A percentile compares a stretch with the other conserved stretches of the same genome.
Conservation (phyloP, 2,329 filamentous ascomycete genomes). For the Dothidotthia symphoricarpi region DNA sequence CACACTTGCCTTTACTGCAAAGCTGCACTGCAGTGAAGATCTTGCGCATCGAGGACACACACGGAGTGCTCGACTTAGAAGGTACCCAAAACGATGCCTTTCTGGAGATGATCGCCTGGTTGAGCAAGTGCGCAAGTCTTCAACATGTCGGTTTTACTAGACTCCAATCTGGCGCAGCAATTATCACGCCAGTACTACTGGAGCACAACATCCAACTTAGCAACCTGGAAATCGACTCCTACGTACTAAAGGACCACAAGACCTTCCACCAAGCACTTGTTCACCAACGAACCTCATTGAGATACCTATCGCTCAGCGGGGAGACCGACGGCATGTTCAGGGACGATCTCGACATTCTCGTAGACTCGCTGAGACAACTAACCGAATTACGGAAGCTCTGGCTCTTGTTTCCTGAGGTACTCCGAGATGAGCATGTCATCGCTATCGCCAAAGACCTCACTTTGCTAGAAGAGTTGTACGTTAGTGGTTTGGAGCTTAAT, state of each 20-base stretch:
- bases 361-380: conserved; percentile 54
- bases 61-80: conserved; percentile 49
- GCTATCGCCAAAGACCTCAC: conserved; percentile 48
- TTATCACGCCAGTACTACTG: conserved; percentile 52
- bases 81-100: conserved; percentile 54
- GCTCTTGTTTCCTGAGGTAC: conserved; percentile 52
- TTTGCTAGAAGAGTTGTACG: conserved; percentile 56
- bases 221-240: conserved; percentile 52
- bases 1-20: conserved; percentile 51
- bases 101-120: conserved; percentile 54
- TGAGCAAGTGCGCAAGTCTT: conserved; percentile 54
- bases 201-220: conserved; percentile 50
- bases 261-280: conserved; percentile 55
- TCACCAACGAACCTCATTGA: conserved; percentile 53
- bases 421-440: conserved; percentile 52
- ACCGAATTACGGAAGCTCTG: conserved; percentile 55
- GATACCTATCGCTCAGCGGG: conserved; percentile 47
- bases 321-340: conserved; percentile 49
- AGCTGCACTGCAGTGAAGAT: conserved; percentile 51
- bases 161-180: conserved; percentile 53
- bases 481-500: conserved; percentile 56
- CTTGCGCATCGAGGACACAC: conserved; percentile 51
- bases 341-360: conserved; percentile 51
- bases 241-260: conserved; percentile 50
- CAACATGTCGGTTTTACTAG: conserved; percentile 51